These are phyloP conservation scores for Clitocybe nebularis DNA, from an alignment of 1,284 basidiomycete species.

Conservation along the genomic window DNA sequence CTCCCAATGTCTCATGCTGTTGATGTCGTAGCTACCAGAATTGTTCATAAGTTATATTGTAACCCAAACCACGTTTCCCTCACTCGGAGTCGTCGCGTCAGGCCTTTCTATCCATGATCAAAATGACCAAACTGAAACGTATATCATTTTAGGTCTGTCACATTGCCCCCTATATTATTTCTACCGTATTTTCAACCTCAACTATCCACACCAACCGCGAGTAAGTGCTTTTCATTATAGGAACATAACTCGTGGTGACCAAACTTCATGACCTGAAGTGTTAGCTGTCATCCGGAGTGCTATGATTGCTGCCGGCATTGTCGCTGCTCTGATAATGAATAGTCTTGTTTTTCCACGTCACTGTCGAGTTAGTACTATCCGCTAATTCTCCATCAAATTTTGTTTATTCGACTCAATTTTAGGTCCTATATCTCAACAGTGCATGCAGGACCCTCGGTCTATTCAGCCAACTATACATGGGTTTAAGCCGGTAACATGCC, in stretches of 20 bases:
- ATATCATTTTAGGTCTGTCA: conserved; percentile 34
- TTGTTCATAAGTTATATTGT: conserved; percentile 46
- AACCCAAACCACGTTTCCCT: conserved; percentile 34
- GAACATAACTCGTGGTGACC: background rate
- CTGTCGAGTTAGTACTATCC: conserved; percentile 32
- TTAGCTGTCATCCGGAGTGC: conserved; percentile 36
- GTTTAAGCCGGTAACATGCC: conserved; percentile 37
- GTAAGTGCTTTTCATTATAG: conserved; percentile 20
- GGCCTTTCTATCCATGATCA: conserved; percentile 13
- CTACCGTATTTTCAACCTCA: conserved; percentile 31
- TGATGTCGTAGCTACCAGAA: conserved; percentile 43
- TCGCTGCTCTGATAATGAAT: conserved; percentile 44
- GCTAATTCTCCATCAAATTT: background rate
- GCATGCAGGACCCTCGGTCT: conserved; percentile 37
- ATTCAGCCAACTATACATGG: conserved; percentile 41
- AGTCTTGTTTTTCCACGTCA: conserved; percentile 45
- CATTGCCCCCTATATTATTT: conserved; percentile 43
- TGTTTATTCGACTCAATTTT: background rate
- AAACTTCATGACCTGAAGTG: conserved; percentile 25
- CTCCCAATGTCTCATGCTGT: too few relatives aligned
- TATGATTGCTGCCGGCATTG: conserved; percentile 43
- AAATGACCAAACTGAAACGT: too few relatives aligned
- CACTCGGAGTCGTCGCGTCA: conserved; percentile 44
- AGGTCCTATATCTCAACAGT: conserved; percentile 44
- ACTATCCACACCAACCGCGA: conserved; percentile 23